phyloP scores from a whole-genome alignment of 768 basidiomycete species.

The Boletus rubropictus region DNA sequence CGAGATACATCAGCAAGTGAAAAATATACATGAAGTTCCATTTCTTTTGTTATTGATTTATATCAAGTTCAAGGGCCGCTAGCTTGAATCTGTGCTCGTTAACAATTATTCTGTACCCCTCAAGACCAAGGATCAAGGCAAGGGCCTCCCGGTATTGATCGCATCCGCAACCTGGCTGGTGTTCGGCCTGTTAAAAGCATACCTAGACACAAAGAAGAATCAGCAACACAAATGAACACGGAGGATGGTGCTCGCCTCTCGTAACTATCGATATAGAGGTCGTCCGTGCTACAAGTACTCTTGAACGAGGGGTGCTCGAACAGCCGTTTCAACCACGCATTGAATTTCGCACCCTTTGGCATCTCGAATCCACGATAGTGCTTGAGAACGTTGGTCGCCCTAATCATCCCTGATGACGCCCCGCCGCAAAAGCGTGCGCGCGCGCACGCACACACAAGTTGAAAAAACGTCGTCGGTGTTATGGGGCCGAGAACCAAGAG shows the following conservation, averaged over 20 bases:
- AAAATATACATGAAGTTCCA: neutral
- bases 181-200: constrained; percentile 71
- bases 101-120: neutral
- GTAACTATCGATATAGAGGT: constrained; percentile 66
- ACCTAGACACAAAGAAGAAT: constrained; percentile 35
- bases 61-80: neutral
- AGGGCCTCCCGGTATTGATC: constrained; percentile 57
- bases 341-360: constrained; percentile 43
- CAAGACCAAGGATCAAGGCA: constrained; percentile 44
- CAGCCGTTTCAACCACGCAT: constrained; percentile 48
- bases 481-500: neutral
- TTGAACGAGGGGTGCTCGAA: constrained; percentile 60
- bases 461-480: neutral
- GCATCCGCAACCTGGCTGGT: constrained; percentile 73
- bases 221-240: neutral
- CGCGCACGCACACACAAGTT: neutral
- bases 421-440: neutral
- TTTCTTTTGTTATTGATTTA: no score
- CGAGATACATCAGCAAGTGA: neutral
- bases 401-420: constrained; percentile 52
- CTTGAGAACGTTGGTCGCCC: constrained; percentile 56
- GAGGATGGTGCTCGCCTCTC: constrained; percentile 43
- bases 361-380: constrained; percentile 65
- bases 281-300: constrained; percentile 60
- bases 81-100: no score